phyloP scores from a whole-genome alignment of 192 early-diverging fungal species.

The Backusella australiensis region DNA sequence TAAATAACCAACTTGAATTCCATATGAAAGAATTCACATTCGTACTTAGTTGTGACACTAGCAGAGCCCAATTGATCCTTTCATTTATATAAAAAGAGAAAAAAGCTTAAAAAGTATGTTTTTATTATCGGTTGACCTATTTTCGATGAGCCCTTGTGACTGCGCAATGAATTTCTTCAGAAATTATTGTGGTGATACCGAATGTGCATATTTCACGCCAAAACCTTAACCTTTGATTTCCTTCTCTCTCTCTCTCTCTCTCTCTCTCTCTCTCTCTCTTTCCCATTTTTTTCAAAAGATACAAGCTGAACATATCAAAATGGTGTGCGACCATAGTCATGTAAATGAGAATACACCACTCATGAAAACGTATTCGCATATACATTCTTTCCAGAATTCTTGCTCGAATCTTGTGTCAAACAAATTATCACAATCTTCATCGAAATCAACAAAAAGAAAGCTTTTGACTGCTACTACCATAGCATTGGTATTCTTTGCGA shows the following conservation, averaged over 20 bases:
- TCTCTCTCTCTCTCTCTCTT: background rate
- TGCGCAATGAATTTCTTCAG: background rate
- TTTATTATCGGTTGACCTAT: background rate
- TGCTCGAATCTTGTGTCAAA: conserved; percentile 26
- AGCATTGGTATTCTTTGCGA: conserved; percentile 59
- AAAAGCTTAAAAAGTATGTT: background rate
- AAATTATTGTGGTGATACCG: background rate
- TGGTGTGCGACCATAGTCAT: background rate
- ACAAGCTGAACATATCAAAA: background rate
- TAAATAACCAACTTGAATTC: background rate
- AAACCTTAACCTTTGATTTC: background rate
- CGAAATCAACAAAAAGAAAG: conserved; percentile 33
- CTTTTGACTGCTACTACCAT: conserved; percentile 57
- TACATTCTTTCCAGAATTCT: background rate
- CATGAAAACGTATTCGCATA: background rate
- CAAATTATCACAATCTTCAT: background rate
- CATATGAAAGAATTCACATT: background rate
- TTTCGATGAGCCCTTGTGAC: background rate
- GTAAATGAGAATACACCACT: background rate
- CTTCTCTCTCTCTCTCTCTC: background rate
- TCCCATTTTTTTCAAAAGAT: background rate
- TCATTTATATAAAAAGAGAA: background rate
- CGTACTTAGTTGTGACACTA: background rate
- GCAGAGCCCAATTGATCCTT: background rate
- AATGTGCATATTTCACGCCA: background rate